A percentile compares a stretch with the other conserved stretches of the same genome.
phyloP scores from a whole-genome alignment of 352 stramenopile genomes.

The Pythium vanterpoolii region DNA sequence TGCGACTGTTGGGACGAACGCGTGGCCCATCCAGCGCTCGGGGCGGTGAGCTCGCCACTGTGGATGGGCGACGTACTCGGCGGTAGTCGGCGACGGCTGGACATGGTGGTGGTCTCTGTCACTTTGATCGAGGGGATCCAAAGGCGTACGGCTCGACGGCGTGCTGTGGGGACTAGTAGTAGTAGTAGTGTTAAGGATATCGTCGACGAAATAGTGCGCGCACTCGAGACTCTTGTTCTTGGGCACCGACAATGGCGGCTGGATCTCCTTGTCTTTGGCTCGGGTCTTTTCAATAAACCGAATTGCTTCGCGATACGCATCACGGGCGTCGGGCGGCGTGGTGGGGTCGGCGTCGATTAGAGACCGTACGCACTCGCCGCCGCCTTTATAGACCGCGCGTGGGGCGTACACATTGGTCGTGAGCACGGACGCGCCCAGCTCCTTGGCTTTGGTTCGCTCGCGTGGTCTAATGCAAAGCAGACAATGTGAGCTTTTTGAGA shows the following conservation, averaged over 20 bases:
- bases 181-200: constrained; percentile 31
- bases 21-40: constrained; percentile 45
- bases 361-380: constrained; percentile 39
- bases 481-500: background rate
- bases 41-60: constrained; percentile 52
- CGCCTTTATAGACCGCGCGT: constrained; percentile 49
- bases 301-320: constrained; percentile 47
- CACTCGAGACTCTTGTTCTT: constrained; percentile 54
- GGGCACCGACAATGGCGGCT: constrained; percentile 52
- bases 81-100: constrained; percentile 34
- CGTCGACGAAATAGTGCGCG: constrained; percentile 57
- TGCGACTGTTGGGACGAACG: constrained; percentile 48
- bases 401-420: constrained; percentile 43
- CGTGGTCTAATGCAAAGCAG: constrained; percentile 30
- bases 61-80: constrained; percentile 52
- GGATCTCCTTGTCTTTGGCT: constrained; percentile 67
- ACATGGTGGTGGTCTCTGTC: constrained; percentile 20
- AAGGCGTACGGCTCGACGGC: constrained; percentile 2
- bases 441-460: constrained; percentile 48
- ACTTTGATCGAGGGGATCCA: constrained; percentile 4
- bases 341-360: constrained; percentile 19
- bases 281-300: constrained; percentile 54
- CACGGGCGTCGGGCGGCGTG: constrained; percentile 17
- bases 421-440: constrained; percentile 8
- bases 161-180: background rate